Base-by-base conservation (phyloP, 495 filamentous ascomycete genomes). In the Xanthoparmelia taractica region DNA sequence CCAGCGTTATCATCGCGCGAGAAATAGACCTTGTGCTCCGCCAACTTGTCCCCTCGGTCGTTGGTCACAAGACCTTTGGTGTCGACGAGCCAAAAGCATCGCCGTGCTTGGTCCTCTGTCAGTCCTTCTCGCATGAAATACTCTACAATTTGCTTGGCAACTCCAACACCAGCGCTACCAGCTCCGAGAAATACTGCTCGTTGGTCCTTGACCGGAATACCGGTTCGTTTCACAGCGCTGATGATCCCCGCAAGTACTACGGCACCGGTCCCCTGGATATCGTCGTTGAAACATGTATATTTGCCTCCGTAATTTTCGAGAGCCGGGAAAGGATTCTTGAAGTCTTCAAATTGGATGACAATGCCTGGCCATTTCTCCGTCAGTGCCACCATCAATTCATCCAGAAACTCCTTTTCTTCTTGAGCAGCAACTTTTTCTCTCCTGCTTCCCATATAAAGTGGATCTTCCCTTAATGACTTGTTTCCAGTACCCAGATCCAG, bases 21-120 rank as follows among this genome's bases (percentile, higher is more conserved):
- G 70, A 98, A 98, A 84, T 96, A 96, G 74, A 96, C 83, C 78
- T 98, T 98, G 85, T 98, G 94, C 67, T 96, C 90, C 57, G 92
- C 91, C 37, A 98, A 84, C 72, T 87, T 89, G 77, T 97, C 94
- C 40, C 93, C 93, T 36, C 94, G 91, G 77, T 98, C 93, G 56
- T 84, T 82, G 58, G 94, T 96, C 58, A 98, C 92, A 7, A 98
- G 85, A 69, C 94, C 94, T 80, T 92, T 92, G 69, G 91, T 95
- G 79, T 98, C 94, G 61, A 98, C 93, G 57, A 98, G 87, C 85
- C 88, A 98, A 81, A 98, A 97, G 82, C 95, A 93, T 70, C 84
- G 82, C 64, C 84, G 84, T 63, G 94, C 94, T 66, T 91, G 87
- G 71, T 91, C 84, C 76, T 98, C 94, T n/a, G 89, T 89, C 68